Evolutionary conservation across 2,329 filamentous ascomycete genomes (phyloP).

Genomic region (Aspergillus caelatus): DNA sequence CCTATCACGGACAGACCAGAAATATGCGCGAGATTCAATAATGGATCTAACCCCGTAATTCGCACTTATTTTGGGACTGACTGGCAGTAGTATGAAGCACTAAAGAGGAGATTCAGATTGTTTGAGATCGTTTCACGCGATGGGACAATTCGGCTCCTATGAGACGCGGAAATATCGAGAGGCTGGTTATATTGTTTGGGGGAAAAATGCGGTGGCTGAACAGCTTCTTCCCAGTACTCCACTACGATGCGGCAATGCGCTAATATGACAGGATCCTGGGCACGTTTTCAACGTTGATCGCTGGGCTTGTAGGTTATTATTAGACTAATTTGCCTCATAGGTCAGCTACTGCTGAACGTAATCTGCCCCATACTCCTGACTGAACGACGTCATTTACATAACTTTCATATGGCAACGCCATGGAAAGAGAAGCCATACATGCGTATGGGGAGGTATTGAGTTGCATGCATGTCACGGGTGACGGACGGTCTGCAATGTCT

Average conservation of each 20-base stretch:
- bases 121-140: background rate
- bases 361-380: background rate
- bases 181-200: constrained; percentile 20
- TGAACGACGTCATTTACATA: background rate
- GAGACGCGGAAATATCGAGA: constrained; percentile 20
- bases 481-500: background rate
- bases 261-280: constrained; percentile 1
- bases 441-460: background rate
- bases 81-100: background rate
- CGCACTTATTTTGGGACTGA: background rate
- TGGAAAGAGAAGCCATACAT: background rate
- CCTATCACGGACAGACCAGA: constrained; percentile 5
- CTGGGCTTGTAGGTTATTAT: constrained; percentile 10
- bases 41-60: background rate
- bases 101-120: constrained; percentile 1
- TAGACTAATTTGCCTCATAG: constrained; percentile 14
- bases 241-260: constrained; percentile 16
- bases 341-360: background rate
- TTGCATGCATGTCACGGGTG: constrained; percentile 1
- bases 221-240: constrained; percentile 24
- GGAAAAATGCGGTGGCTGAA: constrained; percentile 40
- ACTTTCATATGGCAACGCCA: background rate
- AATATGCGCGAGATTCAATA: constrained; percentile 8
- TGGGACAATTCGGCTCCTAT: background rate
- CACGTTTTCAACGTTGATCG: background rate